Evolutionary conservation across 768 basidiomycete genomes (phyloP).

Genomic region (Termitomyces eurrhizus): DNA sequence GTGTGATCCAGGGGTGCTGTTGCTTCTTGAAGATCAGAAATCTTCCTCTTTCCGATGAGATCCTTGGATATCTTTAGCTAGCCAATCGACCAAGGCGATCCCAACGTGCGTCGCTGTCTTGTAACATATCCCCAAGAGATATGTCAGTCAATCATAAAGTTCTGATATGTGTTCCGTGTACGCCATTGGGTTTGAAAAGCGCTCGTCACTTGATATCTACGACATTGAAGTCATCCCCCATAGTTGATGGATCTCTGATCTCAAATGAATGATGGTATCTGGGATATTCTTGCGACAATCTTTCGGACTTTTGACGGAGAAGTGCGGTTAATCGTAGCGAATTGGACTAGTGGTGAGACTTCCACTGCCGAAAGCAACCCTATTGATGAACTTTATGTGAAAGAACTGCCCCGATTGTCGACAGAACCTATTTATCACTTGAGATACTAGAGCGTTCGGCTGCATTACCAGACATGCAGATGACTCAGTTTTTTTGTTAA

Average conservation of each 20-base stretch:
- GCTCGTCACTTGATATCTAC: neutral
- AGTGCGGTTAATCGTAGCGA: neutral
- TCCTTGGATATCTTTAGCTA: slow-evolving; percentile 9
- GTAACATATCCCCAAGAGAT: slow-evolving; percentile 1
- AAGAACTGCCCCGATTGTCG: neutral
- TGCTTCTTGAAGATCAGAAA: slow-evolving; percentile 34
- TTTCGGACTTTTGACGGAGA: neutral
- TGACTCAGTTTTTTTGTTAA: neutral
- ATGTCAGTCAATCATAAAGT: neutral
- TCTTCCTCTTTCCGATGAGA: slow-evolving; percentile 17
- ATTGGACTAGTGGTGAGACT: slow-evolving; percentile 5
- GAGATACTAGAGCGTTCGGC: neutral
- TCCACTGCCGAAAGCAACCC: slow-evolving; percentile 1
- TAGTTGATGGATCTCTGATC: neutral
- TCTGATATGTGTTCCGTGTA: neutral
- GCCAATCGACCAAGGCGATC: slow-evolving; percentile 8
- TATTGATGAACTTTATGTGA: slow-evolving; percentile 12
- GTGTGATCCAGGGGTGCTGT: neutral
- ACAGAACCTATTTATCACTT: slow-evolving; percentile 6
- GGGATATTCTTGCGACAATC: neutral
- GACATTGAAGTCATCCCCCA: neutral
- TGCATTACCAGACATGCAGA: neutral
- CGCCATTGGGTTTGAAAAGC: neutral
- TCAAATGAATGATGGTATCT: slow-evolving; percentile 8
- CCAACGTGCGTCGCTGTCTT: neutral